A percentile compares a stretch with the other conserved stretches of the same genome.
Conservation (phyloP, 306 rosid species). For the Cercis canadensis region DNA sequence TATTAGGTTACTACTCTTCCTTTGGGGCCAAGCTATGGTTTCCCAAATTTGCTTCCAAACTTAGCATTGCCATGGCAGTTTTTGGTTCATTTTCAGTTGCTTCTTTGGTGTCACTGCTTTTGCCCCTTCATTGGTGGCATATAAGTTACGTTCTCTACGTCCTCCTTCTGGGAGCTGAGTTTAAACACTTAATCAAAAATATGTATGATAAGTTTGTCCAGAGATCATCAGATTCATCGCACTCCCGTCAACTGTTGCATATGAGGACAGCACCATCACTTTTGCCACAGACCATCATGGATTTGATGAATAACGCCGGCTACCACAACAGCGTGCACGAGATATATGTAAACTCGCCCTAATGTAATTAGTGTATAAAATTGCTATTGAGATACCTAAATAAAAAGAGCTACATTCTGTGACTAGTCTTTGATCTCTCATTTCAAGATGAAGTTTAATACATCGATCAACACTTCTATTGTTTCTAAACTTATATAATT, state of each 20-base stretch:
- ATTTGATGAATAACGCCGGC: neutral
- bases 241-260: neutral
- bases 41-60: constrained; percentile 20
- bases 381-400: too few relatives aligned
- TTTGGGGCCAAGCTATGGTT: constrained; percentile 4
- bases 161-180: constrained; percentile 3
- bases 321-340: too few relatives aligned
- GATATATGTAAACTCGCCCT: too few relatives aligned
- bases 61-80: neutral
- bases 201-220: neutral
- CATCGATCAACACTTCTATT: too few relatives aligned
- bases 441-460: too few relatives aligned
- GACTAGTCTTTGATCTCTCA: too few relatives aligned
- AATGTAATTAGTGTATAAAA: too few relatives aligned
- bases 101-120: constrained; percentile 16
- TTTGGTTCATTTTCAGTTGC: constrained; percentile 21
- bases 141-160: neutral
- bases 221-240: neutral
- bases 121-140: neutral
- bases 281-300: constrained; percentile 11
- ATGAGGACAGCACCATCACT: neutral
- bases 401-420: too few relatives aligned
- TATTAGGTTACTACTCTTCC: constrained; percentile 1
- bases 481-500: too few relatives aligned
- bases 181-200: neutral